Base-by-base conservation (phyloP, 306 rosid species). In the Gastrolobium bilobum region DNA sequence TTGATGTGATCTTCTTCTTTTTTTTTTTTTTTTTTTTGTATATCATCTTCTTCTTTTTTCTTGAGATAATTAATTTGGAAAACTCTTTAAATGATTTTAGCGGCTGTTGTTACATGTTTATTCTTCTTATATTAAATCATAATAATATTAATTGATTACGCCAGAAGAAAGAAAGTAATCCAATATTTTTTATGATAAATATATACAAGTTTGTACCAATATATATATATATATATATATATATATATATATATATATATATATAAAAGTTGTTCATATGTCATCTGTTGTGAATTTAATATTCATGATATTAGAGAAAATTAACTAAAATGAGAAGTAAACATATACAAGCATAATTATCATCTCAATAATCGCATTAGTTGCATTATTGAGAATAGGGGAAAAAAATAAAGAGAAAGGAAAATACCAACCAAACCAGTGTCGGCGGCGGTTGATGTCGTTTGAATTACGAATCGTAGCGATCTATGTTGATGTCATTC, bases 371-470 rank as follows among this genome's bases (percentile, higher is more conserved):
- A 29, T 57, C 7, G n/a, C 63, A 40, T 64, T 6, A 33, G 29
- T 3, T 6, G 43, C 43, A 47, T 56, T 7, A 73, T 34, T 9
- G 29, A 34, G 67, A 47, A 46, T 13, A 29, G 9, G 7, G 10
- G 2, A 6, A n/a, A 13, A 14, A 7, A 5, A 29, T 31, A 48
- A n/a, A 2, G 38, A 31, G 29, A 64, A 15, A 26, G 20, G 66
- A 40, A 46, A 43, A 6, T 37, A 53, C 3, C 7, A 48, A 75
- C 42, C 42, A 64, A 13, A 76, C 29, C 11, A 52, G 81, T 64
- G 81, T 76, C 56, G 81, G 81, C 40, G 42, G 53, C 11, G 65
- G 64, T 64, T 51, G 65, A 6, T 38, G 6, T 63, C 20, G 63
- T 63, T 68, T 48, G 38, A 68, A 7, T 47, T 33, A 4, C 33